Evolutionary conservation across 2,329 filamentous ascomycete genomes (phyloP).

Genomic region (Amauroascus verrucosus): DNA sequence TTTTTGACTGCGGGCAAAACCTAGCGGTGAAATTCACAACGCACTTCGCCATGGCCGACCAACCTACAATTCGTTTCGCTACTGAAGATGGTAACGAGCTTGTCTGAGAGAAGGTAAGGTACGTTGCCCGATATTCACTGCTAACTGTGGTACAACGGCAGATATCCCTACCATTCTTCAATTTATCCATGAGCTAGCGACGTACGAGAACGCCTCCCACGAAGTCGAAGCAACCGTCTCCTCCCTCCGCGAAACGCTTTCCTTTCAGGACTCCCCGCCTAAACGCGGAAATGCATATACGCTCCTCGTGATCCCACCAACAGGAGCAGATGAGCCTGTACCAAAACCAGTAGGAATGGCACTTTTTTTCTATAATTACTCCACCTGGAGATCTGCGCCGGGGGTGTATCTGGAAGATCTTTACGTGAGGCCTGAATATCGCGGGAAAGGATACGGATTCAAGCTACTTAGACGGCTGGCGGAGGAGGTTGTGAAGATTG

Average conservation of each 20-base stretch:
- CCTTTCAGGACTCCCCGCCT: constrained; percentile 53
- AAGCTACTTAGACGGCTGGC: constrained; percentile 64
- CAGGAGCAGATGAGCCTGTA: constrained; percentile 35
- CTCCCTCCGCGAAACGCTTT: constrained; percentile 62
- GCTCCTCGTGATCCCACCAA: constrained; percentile 51
- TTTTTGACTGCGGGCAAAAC: no score
- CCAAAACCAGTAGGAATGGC: constrained; percentile 60
- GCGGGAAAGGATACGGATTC: constrained; percentile 72
- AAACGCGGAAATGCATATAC: constrained; percentile 59
- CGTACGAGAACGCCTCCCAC: constrained; percentile 70
- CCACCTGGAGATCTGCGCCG: constrained; percentile 76
- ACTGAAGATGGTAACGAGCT: constrained; percentile 28
- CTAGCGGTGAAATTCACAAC: no score
- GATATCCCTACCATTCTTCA: constrained; percentile 72
- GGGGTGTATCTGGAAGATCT: constrained; percentile 92
- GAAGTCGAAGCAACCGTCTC: constrained; percentile 69
- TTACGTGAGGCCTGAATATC: constrained; percentile 61
- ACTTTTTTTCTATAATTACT: constrained; percentile 91
- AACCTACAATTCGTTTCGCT: constrained; percentile 34
- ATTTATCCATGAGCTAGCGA: constrained; percentile 75
- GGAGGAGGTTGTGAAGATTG: constrained; percentile 62
- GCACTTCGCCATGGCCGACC: constrained; percentile 23
- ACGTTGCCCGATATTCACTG: no score
- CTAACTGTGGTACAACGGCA: no score
- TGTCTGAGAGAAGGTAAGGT: no score